phyloP scores from a whole-genome alignment of 371 early-diverging fungal species.

The Rhizopus stolonifer region DNA sequence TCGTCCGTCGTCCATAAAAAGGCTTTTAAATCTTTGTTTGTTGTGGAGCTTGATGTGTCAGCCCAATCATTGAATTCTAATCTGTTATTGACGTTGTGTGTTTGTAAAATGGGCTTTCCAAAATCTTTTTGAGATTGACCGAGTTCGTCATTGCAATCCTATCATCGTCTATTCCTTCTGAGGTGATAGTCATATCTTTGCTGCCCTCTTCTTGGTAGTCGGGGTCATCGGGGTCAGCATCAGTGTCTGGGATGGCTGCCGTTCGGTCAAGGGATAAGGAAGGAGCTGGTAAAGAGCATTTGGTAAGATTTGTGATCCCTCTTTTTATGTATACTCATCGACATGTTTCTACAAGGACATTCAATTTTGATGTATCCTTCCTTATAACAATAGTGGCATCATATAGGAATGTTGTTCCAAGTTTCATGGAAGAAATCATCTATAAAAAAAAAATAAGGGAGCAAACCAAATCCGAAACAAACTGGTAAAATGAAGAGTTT shows the following conservation, averaged over 20 bases:
- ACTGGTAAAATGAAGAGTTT: too few species aligned
- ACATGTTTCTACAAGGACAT: not conserved
- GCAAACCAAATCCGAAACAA: too few species aligned
- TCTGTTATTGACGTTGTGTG: not conserved
- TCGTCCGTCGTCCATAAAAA: too few species aligned
- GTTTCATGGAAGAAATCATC: slow-evolving; percentile 2
- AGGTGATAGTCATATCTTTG: not conserved
- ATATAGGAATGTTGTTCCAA: slow-evolving; percentile 4
- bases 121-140: not conserved
- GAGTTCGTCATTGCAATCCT: not conserved
- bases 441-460: too few species aligned
- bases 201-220: not conserved
- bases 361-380: slow-evolving; percentile 3
- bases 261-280: not conserved
- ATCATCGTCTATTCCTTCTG: not conserved
- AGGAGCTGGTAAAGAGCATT: not conserved
- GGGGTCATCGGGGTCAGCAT: not conserved
- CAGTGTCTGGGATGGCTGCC: not conserved
- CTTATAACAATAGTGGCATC: slow-evolving; percentile 8
- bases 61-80: too few species aligned
- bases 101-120: not conserved
- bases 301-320: not conserved
- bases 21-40: too few species aligned
- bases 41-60: too few species aligned
- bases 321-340: not conserved